Evolutionary conservation across 2,329 filamentous ascomycete genomes (phyloP).

Genomic region (Alternaria ventricosa): DNA sequence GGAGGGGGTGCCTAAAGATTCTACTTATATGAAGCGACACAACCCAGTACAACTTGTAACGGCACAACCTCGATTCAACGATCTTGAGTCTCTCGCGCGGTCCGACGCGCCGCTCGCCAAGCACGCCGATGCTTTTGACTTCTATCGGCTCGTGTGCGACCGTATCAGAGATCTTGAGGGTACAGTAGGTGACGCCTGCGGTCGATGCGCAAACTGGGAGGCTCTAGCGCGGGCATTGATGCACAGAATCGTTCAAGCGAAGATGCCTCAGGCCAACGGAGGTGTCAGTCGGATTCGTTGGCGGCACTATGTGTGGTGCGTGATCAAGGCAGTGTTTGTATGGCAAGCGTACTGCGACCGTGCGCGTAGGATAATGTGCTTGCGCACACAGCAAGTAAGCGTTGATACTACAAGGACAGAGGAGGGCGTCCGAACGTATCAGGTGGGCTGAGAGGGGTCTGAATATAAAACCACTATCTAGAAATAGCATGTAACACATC

Average conservation of each 20-base stretch:
- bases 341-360: slow-evolving; percentile 4
- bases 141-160: neutral
- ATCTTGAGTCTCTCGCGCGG: neutral
- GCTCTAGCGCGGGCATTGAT: neutral
- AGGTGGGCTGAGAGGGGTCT: neutral
- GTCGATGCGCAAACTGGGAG: neutral
- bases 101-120: neutral
- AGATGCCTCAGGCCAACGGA: neutral
- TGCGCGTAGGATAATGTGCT: neutral
- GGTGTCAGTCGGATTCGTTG: neutral
- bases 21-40: neutral
- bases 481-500: neutral
- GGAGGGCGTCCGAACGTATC: neutral
- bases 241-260: neutral
- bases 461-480: neutral
- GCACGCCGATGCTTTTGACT: neutral
- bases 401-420: neutral
- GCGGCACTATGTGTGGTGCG: neutral
- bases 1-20: neutral
- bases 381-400: neutral
- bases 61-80: neutral
- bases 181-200: neutral
- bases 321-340: neutral
- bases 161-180: neutral
- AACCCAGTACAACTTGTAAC: neutral